Evolutionary conservation across 2,329 filamentous ascomycete genomes (phyloP), one percentile per base, ranked within the genome.

Genomic region (Huntiella savannae): DNA sequence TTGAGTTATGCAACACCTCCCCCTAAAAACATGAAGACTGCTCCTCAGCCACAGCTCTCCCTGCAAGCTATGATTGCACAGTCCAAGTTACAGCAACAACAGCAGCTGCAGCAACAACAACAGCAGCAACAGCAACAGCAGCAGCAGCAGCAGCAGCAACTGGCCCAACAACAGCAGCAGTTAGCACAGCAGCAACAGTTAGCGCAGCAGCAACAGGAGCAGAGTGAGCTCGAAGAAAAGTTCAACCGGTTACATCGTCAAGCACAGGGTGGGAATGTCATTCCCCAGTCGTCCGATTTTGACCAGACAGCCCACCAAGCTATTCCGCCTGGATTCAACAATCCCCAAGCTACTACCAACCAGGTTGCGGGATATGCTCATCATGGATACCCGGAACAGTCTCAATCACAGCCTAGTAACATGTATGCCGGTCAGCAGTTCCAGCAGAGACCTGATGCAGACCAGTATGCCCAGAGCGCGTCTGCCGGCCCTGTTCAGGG

Each of bases 1-100:
- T 36, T 50, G 3, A 51, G 48, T 33, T 53, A 51, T 35, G 50
- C 51, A 8, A 53, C 50, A 4, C 51, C 51, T 5, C 48, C 51
- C 4, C 51, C 51, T 3, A 49, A 41, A 15, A 46, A 46, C 13
- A 35, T 44, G 15, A 49, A 53, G 36, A 22, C 38, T 10, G 41
- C 46, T n/a, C 40, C 37, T 7, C 46, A 48, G 11, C 36, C 41
- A 19, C 47, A 49, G 15, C 22, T 17, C 38, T 45, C 48, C 10
- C 40, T 50, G 33, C 48, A 50, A 22, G 34, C 45, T 19, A 50
- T 47, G 10, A 28, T 50, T 35, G 43, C 48, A 4, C 48, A 52
- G 22, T 22, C 46, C 35, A 41, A 43, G 40, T 28, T 50, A n/a
- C 50, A 49, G 17, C 45, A 46, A n/a, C 49, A 50, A 34, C 34